Conservation (phyloP, 805 yeast genomes). For the Monosporozyma servazzii region DNA sequence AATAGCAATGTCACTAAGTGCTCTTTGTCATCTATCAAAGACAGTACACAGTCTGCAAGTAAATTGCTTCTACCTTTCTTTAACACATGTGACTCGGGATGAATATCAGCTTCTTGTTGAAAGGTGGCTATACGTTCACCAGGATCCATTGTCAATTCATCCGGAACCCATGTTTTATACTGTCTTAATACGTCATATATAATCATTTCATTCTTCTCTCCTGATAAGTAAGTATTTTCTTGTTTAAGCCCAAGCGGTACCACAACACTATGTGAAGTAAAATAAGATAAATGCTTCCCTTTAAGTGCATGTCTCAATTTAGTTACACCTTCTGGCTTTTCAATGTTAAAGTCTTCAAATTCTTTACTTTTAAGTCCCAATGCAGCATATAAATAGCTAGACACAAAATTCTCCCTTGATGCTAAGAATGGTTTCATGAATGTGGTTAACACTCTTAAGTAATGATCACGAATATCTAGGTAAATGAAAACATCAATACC, state of each 20-base stretch:
- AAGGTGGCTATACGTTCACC: neutral
- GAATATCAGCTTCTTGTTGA: no score
- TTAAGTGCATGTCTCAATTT: conserved; percentile 36
- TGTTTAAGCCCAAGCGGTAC: neutral
- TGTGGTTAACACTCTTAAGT: conserved; percentile 66
- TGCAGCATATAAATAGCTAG: conserved; percentile 61
- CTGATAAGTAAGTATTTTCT: neutral
- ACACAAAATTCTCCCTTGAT: conserved; percentile 56
- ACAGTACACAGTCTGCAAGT: neutral
- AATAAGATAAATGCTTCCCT: conserved; percentile 6
- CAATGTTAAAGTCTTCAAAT: conserved; percentile 6
- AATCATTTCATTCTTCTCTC: neutral
- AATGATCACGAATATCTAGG: neutral
- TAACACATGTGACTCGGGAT: neutral
- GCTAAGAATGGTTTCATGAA: conserved; percentile 67
- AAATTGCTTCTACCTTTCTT: neutral
- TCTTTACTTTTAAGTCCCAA: conserved; percentile 33
- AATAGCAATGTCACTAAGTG: neutral
- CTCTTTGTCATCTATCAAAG: neutral
- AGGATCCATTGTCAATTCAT: neutral
- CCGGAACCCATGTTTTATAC: neutral
- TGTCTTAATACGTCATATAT: neutral
- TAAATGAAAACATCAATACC: neutral
- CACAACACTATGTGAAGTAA: neutral
- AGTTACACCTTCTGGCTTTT: conserved; percentile 1